A percentile compares a stretch with the other conserved stretches of the same genome.
Evolutionary conservation across 2,329 filamentous ascomycete genomes (phyloP).

Genomic region (Septoria linicola): DNA sequence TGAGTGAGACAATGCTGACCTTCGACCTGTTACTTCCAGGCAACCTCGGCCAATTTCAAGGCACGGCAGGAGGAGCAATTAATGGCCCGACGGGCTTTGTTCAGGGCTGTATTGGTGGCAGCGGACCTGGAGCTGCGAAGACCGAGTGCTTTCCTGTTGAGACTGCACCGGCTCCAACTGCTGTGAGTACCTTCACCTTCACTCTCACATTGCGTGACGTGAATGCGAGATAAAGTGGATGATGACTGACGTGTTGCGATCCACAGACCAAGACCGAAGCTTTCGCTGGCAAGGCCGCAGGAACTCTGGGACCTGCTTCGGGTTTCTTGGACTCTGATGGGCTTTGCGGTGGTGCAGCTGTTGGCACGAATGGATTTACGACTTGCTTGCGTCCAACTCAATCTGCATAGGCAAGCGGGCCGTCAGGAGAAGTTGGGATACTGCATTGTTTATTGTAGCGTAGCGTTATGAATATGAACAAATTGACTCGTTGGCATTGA

Average conservation of each 20-base stretch:
- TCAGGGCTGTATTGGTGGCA: constrained; percentile 22
- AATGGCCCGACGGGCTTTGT: constrained; percentile 22
- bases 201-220: not conserved
- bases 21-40: too few relatives aligned
- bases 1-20: too few relatives aligned
- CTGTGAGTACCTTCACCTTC: constrained; percentile 6
- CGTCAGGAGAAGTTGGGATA: too few relatives aligned
- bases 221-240: not conserved
- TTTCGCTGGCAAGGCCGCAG: constrained; percentile 15
- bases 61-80: constrained; percentile 21
- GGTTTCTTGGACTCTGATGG: constrained; percentile 18
- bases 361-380: constrained; percentile 19
- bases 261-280: not conserved
- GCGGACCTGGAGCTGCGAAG: constrained; percentile 2
- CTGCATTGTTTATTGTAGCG: too few relatives aligned
- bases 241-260: not conserved
- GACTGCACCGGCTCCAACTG: constrained; percentile 18
- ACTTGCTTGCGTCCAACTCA: constrained; percentile 19
- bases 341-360: constrained; percentile 17
- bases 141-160: constrained; percentile 20
- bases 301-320: constrained; percentile 20
- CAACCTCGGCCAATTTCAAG: constrained; percentile 12
- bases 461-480: too few relatives aligned
- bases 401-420: constrained; percentile 2
- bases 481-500: too few relatives aligned